Evolutionary conservation across 768 basidiomycete species (phyloP).

Genomic region (Russula earlei): DNA sequence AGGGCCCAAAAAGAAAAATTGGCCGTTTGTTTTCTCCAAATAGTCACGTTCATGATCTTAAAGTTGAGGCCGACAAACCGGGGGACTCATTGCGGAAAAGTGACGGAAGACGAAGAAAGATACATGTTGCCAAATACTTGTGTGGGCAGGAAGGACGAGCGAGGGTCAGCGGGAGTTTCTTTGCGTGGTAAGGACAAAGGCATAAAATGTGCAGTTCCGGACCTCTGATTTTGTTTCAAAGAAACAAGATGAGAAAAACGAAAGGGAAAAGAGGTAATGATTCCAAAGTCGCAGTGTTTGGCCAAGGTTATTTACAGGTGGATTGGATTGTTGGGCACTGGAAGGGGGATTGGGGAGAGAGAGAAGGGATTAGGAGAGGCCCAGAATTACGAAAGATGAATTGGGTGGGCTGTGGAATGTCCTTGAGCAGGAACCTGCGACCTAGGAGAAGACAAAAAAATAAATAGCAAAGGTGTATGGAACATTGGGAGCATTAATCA

Average conservation of each 20-base stretch:
- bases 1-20: no score
- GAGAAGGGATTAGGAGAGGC: no score
- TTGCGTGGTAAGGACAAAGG: no score
- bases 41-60: no score
- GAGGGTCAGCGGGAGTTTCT: no score
- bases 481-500: constrained; percentile 4
- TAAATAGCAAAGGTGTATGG: constrained; percentile 4
- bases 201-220: neutral
- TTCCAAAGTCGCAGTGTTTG: neutral
- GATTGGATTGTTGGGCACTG: neutral
- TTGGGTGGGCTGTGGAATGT: constrained; percentile 3
- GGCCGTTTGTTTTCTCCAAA: no score
- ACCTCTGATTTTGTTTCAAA: neutral
- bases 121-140: no score
- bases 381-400: neutral
- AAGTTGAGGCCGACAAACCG: no score
- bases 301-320: neutral
- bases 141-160: no score
- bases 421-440: constrained; percentile 14
- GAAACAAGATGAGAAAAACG: neutral
- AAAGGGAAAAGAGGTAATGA: neutral
- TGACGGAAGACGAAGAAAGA: no score
- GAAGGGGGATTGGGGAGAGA: neutral
- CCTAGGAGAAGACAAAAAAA: neutral
- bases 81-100: no score